These are phyloP conservation scores for Lodderomyces parapsilosis DNA, from an alignment of 1,139 yeast species.

Conservation along the genomic window DNA sequence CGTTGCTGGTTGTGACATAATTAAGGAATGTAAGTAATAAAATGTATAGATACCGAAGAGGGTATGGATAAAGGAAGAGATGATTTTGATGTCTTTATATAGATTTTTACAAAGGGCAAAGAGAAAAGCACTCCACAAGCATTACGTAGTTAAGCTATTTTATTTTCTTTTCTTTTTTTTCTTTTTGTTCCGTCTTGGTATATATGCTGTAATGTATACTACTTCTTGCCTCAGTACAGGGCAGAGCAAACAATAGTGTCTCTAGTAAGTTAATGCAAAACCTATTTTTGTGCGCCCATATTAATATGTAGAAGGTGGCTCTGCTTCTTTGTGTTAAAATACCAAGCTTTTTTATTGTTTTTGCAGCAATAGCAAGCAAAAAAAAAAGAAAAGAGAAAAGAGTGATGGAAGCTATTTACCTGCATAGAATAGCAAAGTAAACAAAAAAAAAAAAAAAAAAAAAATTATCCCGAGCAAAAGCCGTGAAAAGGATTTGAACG, in stretches of 20 bases:
- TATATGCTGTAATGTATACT: background rate
- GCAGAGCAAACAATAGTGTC: background rate
- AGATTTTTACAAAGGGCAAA: background rate
- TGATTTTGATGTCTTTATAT: background rate
- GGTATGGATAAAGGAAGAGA: background rate
- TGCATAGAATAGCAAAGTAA: background rate
- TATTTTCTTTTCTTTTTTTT: background rate
- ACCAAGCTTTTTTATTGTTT: background rate
- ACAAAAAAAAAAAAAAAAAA: no score
- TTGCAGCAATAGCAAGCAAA: background rate
- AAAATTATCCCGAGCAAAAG: slow-evolving; percentile 2
- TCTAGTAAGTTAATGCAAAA: background rate
- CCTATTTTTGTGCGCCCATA: background rate
- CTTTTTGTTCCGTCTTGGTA: background rate
- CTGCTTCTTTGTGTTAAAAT: background rate
- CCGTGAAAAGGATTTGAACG: background rate
- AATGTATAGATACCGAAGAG: no score
- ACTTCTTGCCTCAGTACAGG: no score
- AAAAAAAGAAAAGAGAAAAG: background rate
- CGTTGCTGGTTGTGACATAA: slow-evolving; percentile 5
- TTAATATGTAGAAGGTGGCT: background rate
- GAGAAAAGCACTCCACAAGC: background rate
- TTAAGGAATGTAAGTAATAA: background rate
- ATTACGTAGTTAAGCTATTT: background rate
- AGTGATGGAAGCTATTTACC: background rate